Base-by-base conservation (phyloP, 148 eudicot genomes). In the Rhododendron ferrugineum region DNA sequence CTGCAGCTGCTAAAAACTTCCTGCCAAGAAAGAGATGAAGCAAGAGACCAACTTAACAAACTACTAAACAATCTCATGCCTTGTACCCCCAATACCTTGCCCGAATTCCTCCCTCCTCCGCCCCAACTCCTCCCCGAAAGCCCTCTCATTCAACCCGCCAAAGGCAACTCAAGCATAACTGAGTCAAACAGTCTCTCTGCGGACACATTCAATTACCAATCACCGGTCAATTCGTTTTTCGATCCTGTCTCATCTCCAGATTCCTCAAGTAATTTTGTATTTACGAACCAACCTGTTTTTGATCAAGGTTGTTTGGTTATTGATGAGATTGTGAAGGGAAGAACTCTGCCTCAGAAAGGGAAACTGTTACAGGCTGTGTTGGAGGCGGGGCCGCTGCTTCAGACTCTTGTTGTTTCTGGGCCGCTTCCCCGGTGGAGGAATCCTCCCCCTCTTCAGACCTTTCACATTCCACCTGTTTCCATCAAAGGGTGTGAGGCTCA, bases 391-490 rank as follows among this genome's bases (percentile, higher is more conserved):
- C 93, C 94, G 1, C 90, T 92, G 50, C 91, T 93, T 1, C 90
- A 91, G 85, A 85, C 93, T 0, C 88, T 93, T 22, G 86, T 92
- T 28, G 82, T 90, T n/a, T 92, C 96, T 0, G 94, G 92, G 6
- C 89, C 92, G 36, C 93, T 93, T 37, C 95, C 98, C 0, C 54
- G 85, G 83, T 93, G 98, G 98, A 87, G 91, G 8, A 89, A 91
- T 52, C 96, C 95, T 1, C 95, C 98, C 0, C 92, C 87, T 20
- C 60, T 83, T 28, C 87, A 89, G 40, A 5, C 87, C 14, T 79
- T 85, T 15, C 92, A 88, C 20, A 85, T 89, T n/a, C 93, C 94
- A 36, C 87, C 90, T 0, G 89, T 89, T 56, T 79, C 86, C 7
- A 81, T 87, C 16, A 84, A 62, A 54, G 86, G 86, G 14, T 78